phyloP scores from a whole-genome alignment of 108 stramenopile species.

The Discostella pseudostelligera region DNA sequence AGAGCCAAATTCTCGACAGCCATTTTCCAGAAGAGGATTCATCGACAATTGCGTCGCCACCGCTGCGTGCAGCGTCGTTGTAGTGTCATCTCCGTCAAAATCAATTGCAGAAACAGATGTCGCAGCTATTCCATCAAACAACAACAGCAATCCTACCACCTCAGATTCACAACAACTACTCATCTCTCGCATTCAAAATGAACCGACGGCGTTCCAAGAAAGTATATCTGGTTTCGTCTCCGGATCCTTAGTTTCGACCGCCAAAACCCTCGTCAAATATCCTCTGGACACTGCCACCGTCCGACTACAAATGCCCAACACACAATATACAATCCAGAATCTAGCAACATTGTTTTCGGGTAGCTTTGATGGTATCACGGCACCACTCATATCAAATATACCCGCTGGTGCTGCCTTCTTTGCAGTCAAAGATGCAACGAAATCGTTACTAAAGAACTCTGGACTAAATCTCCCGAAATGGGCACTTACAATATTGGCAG shows the following conservation, averaged over 20 bases:
- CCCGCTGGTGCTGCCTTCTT: slow-evolving; percentile 82
- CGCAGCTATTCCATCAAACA: neutral
- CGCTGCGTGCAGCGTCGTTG: neutral
- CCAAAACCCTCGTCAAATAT: slow-evolving; percentile 80
- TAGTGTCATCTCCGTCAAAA: slow-evolving; percentile 4
- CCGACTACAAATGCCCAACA: slow-evolving; percentile 74
- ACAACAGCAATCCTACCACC: neutral
- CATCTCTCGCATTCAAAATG: neutral
- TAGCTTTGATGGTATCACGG: slow-evolving; percentile 59
- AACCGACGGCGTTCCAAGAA: slow-evolving; percentile 53
- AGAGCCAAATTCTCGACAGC: too few species aligned
- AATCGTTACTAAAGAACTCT: slow-evolving; percentile 43
- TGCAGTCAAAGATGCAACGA: slow-evolving; percentile 76
- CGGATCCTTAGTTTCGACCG: slow-evolving; percentile 59
- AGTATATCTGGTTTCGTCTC: slow-evolving; percentile 76
- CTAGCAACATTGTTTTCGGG: slow-evolving; percentile 49
- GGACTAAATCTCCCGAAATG: slow-evolving; percentile 43
- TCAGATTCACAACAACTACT: neutral
- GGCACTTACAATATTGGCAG: slow-evolving; percentile 62
- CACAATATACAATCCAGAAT: slow-evolving; percentile 52
- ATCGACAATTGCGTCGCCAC: slow-evolving; percentile 12
- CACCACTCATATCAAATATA: slow-evolving; percentile 67
- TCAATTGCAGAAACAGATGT: slow-evolving; percentile 4
- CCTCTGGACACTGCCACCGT: slow-evolving; percentile 83
- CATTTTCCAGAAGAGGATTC: slow-evolving; percentile 14